These are phyloP conservation scores for Raffaelea deltoideospora DNA, from an alignment of 2,329 filamentous ascomycete species.

Conservation along the genomic window DNA sequence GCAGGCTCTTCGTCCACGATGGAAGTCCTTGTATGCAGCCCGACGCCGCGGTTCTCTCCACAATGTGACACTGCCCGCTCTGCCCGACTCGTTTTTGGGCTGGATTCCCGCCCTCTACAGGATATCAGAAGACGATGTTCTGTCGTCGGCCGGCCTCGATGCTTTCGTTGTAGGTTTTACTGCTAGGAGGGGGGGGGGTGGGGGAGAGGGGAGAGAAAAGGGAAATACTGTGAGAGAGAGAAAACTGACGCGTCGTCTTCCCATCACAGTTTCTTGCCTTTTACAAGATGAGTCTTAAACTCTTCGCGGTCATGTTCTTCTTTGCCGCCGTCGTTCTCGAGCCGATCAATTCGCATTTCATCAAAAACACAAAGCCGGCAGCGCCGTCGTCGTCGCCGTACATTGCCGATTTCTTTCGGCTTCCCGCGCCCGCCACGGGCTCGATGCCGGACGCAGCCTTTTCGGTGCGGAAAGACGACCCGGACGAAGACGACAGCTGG, in stretches of 20 bases:
- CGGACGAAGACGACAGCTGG: conserved; percentile 16
- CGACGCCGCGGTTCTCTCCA: conserved; percentile 49
- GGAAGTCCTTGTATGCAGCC: conserved; percentile 81
- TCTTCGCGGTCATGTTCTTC: conserved; percentile 65
- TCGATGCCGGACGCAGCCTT: background rate
- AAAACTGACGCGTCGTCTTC: background rate
- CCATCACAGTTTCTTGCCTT: conserved; percentile 64
- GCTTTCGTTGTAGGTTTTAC: conserved; percentile 61
- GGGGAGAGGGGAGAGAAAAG: too few species aligned
- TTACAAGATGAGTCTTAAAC: conserved; percentile 86
- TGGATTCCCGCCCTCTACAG: conserved; percentile 81
- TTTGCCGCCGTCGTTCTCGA: conserved; percentile 69
- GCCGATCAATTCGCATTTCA: conserved; percentile 66
- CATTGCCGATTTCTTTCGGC: background rate
- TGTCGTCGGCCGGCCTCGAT: conserved; percentile 82
- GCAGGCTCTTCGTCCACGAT: conserved; percentile 74
- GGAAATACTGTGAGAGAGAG: too few species aligned
- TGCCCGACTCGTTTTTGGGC: conserved; percentile 75
- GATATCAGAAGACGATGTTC: conserved; percentile 77
- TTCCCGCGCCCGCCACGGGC: background rate
- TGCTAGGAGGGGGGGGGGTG: too few species aligned
- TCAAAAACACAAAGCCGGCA: conserved; percentile 9
- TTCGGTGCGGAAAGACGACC: conserved; percentile 2
- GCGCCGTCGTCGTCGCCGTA: background rate
- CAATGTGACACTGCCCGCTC: conserved; percentile 50